phyloP scores from a whole-genome alignment of 495 filamentous ascomycete species.

The Podospora pseudopauciseta region DNA sequence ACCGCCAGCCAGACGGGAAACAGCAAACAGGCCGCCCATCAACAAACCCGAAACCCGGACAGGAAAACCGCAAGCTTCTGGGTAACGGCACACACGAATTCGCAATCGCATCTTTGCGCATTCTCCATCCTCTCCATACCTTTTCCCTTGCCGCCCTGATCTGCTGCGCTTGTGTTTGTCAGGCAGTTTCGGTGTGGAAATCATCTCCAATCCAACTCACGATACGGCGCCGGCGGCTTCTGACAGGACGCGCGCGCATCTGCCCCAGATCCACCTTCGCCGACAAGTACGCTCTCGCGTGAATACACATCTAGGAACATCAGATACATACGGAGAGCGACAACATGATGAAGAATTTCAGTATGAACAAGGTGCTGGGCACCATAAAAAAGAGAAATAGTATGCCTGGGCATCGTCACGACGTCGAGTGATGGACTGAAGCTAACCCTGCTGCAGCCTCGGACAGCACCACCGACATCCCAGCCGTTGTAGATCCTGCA shows the following conservation, averaged over 20 bases:
- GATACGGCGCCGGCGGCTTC: background rate
- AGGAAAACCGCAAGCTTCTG: background rate
- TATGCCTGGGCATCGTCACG: background rate
- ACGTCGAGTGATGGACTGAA: background rate
- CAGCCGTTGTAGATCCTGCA: constrained; percentile 26
- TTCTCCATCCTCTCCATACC: background rate
- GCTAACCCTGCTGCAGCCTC: constrained; percentile 1
- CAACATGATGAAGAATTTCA: constrained; percentile 47
- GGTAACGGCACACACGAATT: background rate
- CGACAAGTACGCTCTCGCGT: background rate
- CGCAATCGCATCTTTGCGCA: background rate
- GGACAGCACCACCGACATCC: constrained; percentile 9
- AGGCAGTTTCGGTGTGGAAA: background rate
- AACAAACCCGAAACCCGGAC: background rate
- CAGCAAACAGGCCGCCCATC: background rate
- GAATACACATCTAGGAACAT: background rate
- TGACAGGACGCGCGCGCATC: background rate
- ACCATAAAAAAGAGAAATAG: constrained; percentile 45
- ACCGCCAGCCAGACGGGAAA: background rate
- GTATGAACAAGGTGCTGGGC: constrained; percentile 54
- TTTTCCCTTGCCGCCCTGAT: background rate
- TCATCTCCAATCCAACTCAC: background rate
- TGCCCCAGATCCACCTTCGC: background rate
- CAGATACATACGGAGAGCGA: background rate
- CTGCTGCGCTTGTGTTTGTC: background rate